Conservation (phyloP, 148 eudicot genomes). For the Fagopyrum homotropicum region DNA sequence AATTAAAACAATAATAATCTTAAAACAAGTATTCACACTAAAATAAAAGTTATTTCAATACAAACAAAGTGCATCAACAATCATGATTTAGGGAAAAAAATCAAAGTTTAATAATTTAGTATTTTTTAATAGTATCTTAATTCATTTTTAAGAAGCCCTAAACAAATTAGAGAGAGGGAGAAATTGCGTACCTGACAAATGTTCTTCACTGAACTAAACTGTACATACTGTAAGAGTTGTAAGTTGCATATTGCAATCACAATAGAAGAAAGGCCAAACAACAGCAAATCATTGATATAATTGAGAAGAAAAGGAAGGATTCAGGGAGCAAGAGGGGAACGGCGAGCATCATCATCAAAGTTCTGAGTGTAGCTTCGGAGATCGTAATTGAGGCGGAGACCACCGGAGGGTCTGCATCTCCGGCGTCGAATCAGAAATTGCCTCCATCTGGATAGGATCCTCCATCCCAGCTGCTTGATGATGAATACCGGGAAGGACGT, state of each 20-base stretch:
- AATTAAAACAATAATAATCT: too few species aligned
- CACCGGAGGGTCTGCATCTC: not conserved
- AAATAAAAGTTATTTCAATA: too few species aligned
- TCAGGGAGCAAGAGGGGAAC: slow-evolving; percentile 9
- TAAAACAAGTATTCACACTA: too few species aligned
- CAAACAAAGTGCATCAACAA: too few species aligned
- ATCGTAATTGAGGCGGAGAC: slow-evolving; percentile 2
- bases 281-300: too few species aligned
- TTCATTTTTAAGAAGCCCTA: too few species aligned
- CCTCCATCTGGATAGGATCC: not conserved
- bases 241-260: too few species aligned
- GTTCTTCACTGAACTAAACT: not conserved
- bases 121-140: too few species aligned
- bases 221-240: not conserved
- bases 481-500: not conserved
- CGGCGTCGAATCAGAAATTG: slow-evolving; percentile 4
- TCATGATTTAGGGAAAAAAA: too few species aligned
- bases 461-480: slow-evolving; percentile 9
- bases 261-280: too few species aligned
- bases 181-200: not conserved
- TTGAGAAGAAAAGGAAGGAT: not conserved
- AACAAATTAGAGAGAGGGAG: not conserved
- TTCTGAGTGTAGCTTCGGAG: not conserved
- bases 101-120: too few species aligned
- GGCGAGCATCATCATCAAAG: slow-evolving; percentile 7